Evolutionary conservation across 495 filamentous ascomycete genomes (phyloP).

Genomic region (Penicillium cataractarum): DNA sequence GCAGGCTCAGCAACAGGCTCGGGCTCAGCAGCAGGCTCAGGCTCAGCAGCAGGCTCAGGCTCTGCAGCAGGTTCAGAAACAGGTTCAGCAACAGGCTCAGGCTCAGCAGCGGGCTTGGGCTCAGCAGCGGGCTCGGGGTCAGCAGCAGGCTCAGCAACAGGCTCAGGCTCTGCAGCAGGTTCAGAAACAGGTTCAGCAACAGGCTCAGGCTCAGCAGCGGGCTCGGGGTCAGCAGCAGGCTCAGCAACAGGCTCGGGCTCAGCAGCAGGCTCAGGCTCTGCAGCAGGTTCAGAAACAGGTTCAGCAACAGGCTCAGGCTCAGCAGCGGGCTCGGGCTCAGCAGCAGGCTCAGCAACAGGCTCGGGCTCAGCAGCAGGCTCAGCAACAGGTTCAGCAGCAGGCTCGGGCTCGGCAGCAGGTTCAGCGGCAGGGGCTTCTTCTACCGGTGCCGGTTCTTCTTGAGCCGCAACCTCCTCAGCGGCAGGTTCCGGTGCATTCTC

Average conservation of each 20-base stretch:
- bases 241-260: not conserved
- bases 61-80: not conserved
- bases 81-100: not conserved
- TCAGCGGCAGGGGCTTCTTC: not conserved
- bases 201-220: not conserved
- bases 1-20: conserved; percentile 5
- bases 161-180: conserved; percentile 1
- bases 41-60: not conserved
- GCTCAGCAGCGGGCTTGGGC: too few species aligned
- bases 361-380: not conserved
- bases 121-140: conserved; percentile 13
- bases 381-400: not conserved
- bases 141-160: conserved; percentile 9
- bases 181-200: not conserved
- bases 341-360: not conserved
- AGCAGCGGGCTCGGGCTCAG: conserved; percentile 1
- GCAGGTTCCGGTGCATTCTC: conserved; percentile 25
- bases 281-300: conserved; percentile 13
- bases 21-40: conserved; percentile 11
- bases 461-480: conserved; percentile 7
- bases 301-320: conserved; percentile 10
- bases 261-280: not conserved
- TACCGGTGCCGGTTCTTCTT: not conserved
- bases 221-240: not conserved
- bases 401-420: not conserved